phyloP scores from a whole-genome alignment of 331 rosid species.

The Quercus lobata region DNA sequence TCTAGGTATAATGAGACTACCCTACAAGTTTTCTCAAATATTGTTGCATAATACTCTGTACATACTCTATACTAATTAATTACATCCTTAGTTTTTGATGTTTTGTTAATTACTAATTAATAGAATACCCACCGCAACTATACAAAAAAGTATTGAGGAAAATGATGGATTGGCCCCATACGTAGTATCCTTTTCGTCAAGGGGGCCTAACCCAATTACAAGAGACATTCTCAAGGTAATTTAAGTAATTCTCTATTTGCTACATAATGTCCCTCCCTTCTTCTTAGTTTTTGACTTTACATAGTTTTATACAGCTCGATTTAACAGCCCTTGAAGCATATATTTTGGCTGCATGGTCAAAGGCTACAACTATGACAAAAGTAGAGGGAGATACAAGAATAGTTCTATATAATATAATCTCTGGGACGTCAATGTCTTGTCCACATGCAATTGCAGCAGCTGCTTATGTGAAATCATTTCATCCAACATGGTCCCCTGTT shows the following conservation, averaged over 20 bases:
- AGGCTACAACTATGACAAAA: background rate
- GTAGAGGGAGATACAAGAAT: conserved; percentile 20
- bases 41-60: too few species aligned
- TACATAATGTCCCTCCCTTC: background rate
- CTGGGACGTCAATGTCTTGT: conserved; percentile 13
- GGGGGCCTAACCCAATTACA: too few species aligned
- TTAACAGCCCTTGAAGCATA: conserved; percentile 29
- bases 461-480: conserved; percentile 10
- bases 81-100: background rate
- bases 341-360: conserved; percentile 41
- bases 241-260: background rate
- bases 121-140: conserved; percentile 44
- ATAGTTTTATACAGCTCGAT: conserved; percentile 26
- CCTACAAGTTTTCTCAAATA: too few species aligned
- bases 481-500: conserved; percentile 10
- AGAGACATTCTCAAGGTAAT: background rate
- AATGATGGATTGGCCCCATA: conserved; percentile 32
- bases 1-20: conserved; percentile 26
- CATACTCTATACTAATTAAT: too few species aligned
- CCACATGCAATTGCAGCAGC: conserved; percentile 7
- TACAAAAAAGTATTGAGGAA: conserved; percentile 25
- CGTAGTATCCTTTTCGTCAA: background rate
- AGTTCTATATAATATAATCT: background rate
- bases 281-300: too few species aligned
- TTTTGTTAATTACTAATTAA: background rate